Evolutionary conservation across 2,329 filamentous ascomycete genomes (phyloP).

Genomic region (Dactylellina haptotyla): DNA sequence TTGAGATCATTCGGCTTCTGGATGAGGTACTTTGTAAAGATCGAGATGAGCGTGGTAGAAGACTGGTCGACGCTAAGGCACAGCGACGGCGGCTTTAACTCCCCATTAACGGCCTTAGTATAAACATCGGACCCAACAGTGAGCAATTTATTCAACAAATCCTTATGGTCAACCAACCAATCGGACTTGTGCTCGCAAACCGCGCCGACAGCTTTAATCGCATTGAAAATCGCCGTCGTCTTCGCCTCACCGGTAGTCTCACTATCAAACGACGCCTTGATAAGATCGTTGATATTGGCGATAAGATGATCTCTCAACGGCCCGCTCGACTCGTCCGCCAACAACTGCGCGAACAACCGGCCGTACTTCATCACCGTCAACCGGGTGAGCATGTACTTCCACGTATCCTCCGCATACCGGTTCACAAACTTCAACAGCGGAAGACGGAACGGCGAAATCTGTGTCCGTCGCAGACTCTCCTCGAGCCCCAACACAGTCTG

Average conservation of each 20-base stretch:
- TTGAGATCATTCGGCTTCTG: slow-evolving; percentile 80
- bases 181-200: slow-evolving; percentile 74
- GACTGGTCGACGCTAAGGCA: slow-evolving; percentile 89
- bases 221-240: slow-evolving; percentile 79
- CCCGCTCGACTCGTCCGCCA: slow-evolving; percentile 76
- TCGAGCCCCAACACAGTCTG: slow-evolving; percentile 91
- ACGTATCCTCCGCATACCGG: slow-evolving; percentile 87
- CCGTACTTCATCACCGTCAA: slow-evolving; percentile 88
- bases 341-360: slow-evolving; percentile 86
- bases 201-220: slow-evolving; percentile 84
- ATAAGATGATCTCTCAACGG: slow-evolving; percentile 79
- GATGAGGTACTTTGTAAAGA: slow-evolving; percentile 82
- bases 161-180: slow-evolving; percentile 72
- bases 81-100: slow-evolving; percentile 69
- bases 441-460: slow-evolving; percentile 88
- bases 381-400: slow-evolving; percentile 79
- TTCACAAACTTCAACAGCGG: slow-evolving; percentile 94
- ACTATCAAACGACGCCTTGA: slow-evolving; percentile 72
- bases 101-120: slow-evolving; percentile 75
- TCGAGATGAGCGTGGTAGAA: slow-evolving; percentile 83
- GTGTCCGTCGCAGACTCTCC: slow-evolving; percentile 82
- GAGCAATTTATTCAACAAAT: slow-evolving; percentile 72
- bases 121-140: slow-evolving; percentile 81
- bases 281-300: slow-evolving; percentile 76
- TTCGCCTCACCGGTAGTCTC: slow-evolving; percentile 73